phyloP scores from a whole-genome alignment of 2,329 filamentous ascomycete genomes.

The Didymellaceae sp. region DNA sequence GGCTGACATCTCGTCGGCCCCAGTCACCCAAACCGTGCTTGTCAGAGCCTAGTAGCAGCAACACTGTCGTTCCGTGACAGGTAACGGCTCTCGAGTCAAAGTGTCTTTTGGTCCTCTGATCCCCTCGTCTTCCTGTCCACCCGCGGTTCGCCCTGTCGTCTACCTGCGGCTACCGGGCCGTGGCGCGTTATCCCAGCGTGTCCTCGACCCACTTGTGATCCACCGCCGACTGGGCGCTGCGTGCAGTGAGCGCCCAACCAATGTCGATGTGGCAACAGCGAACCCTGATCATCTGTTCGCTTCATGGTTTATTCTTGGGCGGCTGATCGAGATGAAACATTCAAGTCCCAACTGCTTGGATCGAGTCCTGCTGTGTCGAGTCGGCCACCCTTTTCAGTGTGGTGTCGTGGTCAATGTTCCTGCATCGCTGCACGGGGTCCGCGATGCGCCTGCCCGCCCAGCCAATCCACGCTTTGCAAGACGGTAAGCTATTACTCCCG shows the following conservation, averaged over 20 bases:
- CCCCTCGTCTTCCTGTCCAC: constrained; percentile 23
- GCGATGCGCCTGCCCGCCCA: constrained; percentile 39
- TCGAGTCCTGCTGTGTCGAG: constrained; percentile 47
- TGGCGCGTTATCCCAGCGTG: constrained; percentile 38
- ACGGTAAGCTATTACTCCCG: constrained; percentile 31
- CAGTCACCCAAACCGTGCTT: constrained; percentile 15
- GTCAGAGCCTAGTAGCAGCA: constrained; percentile 24
- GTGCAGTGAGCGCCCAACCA: constrained; percentile 34
- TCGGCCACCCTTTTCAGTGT: constrained; percentile 41
- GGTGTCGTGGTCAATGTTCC: constrained; percentile 51
- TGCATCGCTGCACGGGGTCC: constrained; percentile 50
- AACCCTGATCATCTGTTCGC: constrained; percentile 48
- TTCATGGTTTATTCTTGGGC: constrained; percentile 47
- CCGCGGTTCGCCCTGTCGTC: constrained; percentile 34
- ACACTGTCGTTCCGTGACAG: constrained; percentile 42
- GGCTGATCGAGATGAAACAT: constrained; percentile 50
- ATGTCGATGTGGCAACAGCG: constrained; percentile 30
- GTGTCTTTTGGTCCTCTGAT: constrained; percentile 22
- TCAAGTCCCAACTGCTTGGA: constrained; percentile 39
- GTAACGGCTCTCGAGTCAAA: constrained; percentile 38
- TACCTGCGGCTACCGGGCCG: constrained; percentile 43
- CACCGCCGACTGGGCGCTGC: constrained; percentile 40
- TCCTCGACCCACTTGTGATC: constrained; percentile 28
- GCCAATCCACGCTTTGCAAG: constrained; percentile 38
- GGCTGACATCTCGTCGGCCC: constrained; percentile 19